Conservation (phyloP, 148 eudicot species). For the Rhododendron molle region DNA sequence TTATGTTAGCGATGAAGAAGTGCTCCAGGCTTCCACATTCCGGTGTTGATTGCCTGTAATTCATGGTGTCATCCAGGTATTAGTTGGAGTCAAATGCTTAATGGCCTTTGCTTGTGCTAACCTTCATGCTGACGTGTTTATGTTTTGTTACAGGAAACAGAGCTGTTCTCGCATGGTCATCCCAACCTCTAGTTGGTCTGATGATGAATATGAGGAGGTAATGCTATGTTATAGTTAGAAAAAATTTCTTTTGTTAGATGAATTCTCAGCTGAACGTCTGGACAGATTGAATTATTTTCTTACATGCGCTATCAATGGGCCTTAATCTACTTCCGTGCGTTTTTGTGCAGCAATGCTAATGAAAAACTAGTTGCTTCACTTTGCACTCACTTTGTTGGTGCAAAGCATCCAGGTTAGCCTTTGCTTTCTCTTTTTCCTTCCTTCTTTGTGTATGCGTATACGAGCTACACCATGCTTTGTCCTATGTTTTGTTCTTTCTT, state of each 20-base stretch:
- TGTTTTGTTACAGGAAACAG: conserved; percentile 52
- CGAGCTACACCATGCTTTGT: neutral
- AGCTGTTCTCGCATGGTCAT: conserved; percentile 96
- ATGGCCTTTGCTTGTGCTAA: neutral
- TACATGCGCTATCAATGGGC: neutral
- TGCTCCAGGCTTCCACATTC: conserved; percentile 82
- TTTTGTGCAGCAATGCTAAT: conserved; percentile 76
- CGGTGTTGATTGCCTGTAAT: conserved; percentile 81
- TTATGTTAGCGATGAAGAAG: conserved; percentile 72
- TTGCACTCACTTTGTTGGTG: conserved; percentile 51
- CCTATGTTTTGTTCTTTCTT: neutral
- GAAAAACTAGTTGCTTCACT: conserved; percentile 94
- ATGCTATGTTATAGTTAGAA: neutral
- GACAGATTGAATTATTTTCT: neutral
- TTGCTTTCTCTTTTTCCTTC: neutral
- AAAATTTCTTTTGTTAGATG: neutral
- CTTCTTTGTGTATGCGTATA: neutral
- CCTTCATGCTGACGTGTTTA: neutral
- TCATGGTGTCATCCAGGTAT: conserved; percentile 87
- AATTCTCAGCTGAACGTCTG: neutral
- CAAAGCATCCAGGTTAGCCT: conserved; percentile 48
- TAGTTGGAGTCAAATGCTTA: conserved; percentile 10
- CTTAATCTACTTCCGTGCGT: neutral
- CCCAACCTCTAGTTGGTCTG: conserved; percentile 95
- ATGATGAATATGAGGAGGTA: conserved; percentile 99